Evolutionary conservation across 345 rosid species (phyloP).

Genomic region (Physaria fendleri): DNA sequence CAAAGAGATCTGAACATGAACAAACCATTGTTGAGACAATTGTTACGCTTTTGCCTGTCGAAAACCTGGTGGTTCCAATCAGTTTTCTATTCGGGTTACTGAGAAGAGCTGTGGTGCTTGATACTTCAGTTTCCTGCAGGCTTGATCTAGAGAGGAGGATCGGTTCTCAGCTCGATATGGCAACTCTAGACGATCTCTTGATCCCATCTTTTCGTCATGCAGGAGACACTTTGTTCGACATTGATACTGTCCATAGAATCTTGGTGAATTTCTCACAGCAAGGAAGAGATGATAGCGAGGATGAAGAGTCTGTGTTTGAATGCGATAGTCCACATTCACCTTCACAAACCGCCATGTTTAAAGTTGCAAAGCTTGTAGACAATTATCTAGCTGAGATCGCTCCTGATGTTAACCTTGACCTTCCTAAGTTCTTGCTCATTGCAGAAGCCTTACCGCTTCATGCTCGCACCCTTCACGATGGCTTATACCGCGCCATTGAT

Average conservation of each 20-base stretch:
- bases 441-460: slow-evolving; percentile 83
- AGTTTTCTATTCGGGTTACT: slow-evolving; percentile 82
- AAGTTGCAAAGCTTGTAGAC: slow-evolving; percentile 84
- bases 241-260: slow-evolving; percentile 86
- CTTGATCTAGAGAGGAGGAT: slow-evolving; percentile 91
- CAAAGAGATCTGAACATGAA: slow-evolving; percentile 76
- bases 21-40: slow-evolving; percentile 72
- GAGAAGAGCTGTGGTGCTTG: slow-evolving; percentile 86
- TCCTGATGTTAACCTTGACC: slow-evolving; percentile 90
- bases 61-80: slow-evolving; percentile 82
- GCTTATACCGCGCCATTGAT: slow-evolving; percentile 83
- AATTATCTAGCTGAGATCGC: slow-evolving; percentile 93
- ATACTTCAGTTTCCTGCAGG: slow-evolving; percentile 63
- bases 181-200: slow-evolving; percentile 84
- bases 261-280: slow-evolving; percentile 92
- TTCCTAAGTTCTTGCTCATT: slow-evolving; percentile 74
- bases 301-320: slow-evolving; percentile 81
- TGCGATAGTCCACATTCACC: slow-evolving; percentile 74
- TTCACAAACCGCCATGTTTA: slow-evolving; percentile 69
- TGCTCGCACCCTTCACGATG: slow-evolving; percentile 88
- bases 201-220: slow-evolving; percentile 84
- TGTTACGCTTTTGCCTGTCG: slow-evolving; percentile 73
- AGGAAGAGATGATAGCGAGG: slow-evolving; percentile 81
- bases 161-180: slow-evolving; percentile 83
- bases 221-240: slow-evolving; percentile 87